Evolutionary conservation across 805 yeast genomes (phyloP).

Genomic region (Lipomyces chichibuensis): DNA sequence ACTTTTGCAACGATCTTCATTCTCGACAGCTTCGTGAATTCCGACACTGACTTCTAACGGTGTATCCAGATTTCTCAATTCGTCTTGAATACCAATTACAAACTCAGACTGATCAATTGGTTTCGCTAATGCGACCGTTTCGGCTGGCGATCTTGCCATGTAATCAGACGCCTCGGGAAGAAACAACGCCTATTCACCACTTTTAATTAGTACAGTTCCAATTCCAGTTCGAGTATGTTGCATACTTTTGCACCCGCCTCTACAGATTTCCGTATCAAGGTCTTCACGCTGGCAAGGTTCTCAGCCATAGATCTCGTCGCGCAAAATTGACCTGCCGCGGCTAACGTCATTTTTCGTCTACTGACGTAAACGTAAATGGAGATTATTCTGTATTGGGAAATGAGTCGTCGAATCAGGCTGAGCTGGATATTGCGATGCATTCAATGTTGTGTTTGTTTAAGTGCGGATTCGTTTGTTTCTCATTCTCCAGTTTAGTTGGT

Average conservation of each 20-base stretch:
- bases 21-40: constrained; percentile 73
- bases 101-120: constrained; percentile 50
- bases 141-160: constrained; percentile 68
- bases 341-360: constrained; percentile 51
- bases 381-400: background rate
- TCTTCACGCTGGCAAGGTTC: constrained; percentile 63
- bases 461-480: too few species aligned
- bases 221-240: background rate
- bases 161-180: constrained; percentile 95
- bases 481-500: too few species aligned
- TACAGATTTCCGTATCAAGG: constrained; percentile 67
- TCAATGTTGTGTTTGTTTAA: background rate
- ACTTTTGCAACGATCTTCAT: constrained; percentile 57
- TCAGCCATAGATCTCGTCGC: constrained; percentile 64
- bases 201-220: background rate
- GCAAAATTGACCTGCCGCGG: constrained; percentile 87
- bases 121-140: constrained; percentile 63
- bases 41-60: constrained; percentile 76
- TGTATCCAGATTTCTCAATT: constrained; percentile 49
- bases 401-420: background rate
- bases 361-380: background rate
- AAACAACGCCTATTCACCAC: constrained; percentile 51
- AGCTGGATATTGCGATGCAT: background rate
- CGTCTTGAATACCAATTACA: constrained; percentile 50
- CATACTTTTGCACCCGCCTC: constrained; percentile 58